Base-by-base conservation (phyloP, 108 stramenopile species). In the Chaetoceros muelleri region DNA sequence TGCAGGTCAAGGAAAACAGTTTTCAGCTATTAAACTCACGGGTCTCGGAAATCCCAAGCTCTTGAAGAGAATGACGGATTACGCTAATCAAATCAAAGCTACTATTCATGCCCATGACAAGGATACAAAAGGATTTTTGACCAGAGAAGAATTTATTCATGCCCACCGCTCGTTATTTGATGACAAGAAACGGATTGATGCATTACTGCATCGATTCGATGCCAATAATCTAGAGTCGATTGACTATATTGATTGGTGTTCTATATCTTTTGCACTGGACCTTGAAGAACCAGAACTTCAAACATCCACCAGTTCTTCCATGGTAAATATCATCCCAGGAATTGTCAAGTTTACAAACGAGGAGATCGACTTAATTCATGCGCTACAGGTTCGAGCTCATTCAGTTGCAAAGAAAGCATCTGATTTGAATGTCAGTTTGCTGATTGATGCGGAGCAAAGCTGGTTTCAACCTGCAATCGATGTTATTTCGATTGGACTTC, bases 391-490 rank as follows among this genome's bases (percentile, higher is more conserved):
- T 3, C 69, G 98, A 1, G 71, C 80, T 10, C 58, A 65, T 28
- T 58, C 27, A 16, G 61, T 99, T n/a, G 95, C 93, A 1, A 57
- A 75, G 49, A 71, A 64, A 26, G 96, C 98, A 0, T 44, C 67
- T 10, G 44, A 62, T 7, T 53, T 57, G 48, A 90, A 76, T 2
- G 75, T 87, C 5, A 81, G 88, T 20, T 70, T 99, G 18, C 71
- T 99, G 81, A 81, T 98, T 60, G 98, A 99, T 64, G 98, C 98
- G 0, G 98, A 99, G 65, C 97, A 98, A 57, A 67, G 55, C 2
- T 84, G 85, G 65, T 90, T 89, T 55, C 98, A 99, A 74, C 96
- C 98, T 0, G 95, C 96, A 27, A 98, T 99, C 65, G 98, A 99
- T 68, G 68, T 78, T 53, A 56, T 92, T 44, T 84, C 85, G 16